A percentile compares a stretch with the other conserved stretches of the same genome.
Conservation (phyloP, 1,284 basidiomycete species). For the Singerocomus inundabilis region DNA sequence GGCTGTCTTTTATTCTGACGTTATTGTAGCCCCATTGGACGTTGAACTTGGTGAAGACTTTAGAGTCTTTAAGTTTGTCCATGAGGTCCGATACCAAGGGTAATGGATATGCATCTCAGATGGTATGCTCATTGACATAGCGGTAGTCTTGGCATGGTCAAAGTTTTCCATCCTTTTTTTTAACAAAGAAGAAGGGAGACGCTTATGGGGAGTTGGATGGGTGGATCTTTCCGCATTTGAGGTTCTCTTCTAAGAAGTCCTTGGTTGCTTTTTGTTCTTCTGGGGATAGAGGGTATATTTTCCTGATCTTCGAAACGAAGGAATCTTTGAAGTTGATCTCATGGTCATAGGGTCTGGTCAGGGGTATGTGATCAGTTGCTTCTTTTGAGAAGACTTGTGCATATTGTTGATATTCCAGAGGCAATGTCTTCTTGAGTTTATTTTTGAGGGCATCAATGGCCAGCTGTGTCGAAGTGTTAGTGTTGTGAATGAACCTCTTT, state of each 20-base stretch:
- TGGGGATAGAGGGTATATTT: no score
- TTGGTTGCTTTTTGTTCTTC: no score
- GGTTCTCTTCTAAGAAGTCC: neutral
- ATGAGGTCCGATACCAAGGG: constrained; percentile 33
- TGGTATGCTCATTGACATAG: neutral
- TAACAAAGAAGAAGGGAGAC: neutral
- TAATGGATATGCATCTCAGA: constrained; percentile 1
- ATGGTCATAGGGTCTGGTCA: neutral
- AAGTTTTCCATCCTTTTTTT: neutral
- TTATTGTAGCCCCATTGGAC: constrained; percentile 4
- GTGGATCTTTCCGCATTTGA: neutral
- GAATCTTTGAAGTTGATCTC: neutral
- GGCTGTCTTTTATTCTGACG: constrained; percentile 22
- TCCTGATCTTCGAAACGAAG: no score
- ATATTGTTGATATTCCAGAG: no score
- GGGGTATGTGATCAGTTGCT: neutral
- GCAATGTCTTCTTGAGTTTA: no score
- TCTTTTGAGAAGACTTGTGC: no score
- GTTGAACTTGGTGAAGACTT: constrained; percentile 21
- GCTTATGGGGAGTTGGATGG: neutral
- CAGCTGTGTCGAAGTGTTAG: accelerated
- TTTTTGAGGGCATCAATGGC: accelerated
- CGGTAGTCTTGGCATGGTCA: neutral
- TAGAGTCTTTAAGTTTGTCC: constrained; percentile 21
- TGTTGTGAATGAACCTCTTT: no score